Conservation (phyloP, 2,329 filamentous ascomycete genomes). For the Aureobasidium sp. region DNA sequence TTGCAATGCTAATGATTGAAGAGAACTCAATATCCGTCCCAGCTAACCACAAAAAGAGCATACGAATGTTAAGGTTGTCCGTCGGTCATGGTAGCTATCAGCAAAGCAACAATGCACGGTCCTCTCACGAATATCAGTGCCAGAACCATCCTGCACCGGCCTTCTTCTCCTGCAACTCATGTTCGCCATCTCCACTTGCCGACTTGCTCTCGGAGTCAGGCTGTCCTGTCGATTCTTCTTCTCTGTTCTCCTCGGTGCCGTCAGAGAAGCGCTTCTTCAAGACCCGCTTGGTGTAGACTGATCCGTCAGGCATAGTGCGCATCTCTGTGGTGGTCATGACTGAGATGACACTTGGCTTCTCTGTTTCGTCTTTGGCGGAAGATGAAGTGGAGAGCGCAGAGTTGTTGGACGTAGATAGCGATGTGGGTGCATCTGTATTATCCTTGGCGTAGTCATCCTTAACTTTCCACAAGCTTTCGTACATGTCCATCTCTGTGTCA, state of each 20-base stretch:
- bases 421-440: conserved; percentile 15
- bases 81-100: not conserved
- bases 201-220: not conserved
- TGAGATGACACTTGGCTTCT: conserved; percentile 39
- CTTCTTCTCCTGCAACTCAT: conserved; percentile 8
- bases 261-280: conserved; percentile 54
- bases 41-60: not conserved
- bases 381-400: not conserved
- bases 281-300: conserved; percentile 50
- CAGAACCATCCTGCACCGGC: conserved; percentile 12
- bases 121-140: not conserved
- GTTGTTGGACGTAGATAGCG: not conserved
- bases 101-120: not conserved
- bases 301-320: conserved; percentile 49
- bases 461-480: conserved; percentile 40
- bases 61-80: not conserved
- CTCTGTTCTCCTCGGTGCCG: conserved; percentile 52
- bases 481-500: conserved; percentile 46
- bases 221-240: conserved; percentile 43
- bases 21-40: not conserved
- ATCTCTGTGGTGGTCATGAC: conserved; percentile 53
- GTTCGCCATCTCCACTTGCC: not conserved
- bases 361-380: not conserved
- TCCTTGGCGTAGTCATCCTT: not conserved
- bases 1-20: not conserved